A percentile compares a stretch with the other conserved stretches of the same genome.
These are phyloP conservation scores for Lodderomyces jiufengensis DNA, from an alignment of 1,139 yeast species.

Conservation along the genomic window DNA sequence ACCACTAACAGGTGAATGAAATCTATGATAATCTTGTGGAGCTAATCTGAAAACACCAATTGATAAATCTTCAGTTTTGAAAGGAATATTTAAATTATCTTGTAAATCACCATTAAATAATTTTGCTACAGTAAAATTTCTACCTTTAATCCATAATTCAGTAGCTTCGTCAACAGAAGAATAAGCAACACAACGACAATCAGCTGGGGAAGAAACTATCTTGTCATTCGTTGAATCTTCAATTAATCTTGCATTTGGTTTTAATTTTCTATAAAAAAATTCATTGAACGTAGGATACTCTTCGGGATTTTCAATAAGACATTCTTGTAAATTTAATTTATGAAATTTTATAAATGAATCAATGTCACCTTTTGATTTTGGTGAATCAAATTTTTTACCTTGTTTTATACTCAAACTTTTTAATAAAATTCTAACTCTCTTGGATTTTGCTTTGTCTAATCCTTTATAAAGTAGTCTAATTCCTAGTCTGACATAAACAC, in stretches of 20 bases:
- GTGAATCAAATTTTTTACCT: conserved; percentile 77
- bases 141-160: conserved; percentile 86
- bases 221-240: conserved; percentile 51
- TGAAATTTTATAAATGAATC: conserved; percentile 79
- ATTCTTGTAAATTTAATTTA: conserved; percentile 68
- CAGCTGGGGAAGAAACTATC: conserved; percentile 79
- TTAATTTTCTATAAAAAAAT: conserved; percentile 78
- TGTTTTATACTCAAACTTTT: conserved; percentile 71
- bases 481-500: conserved; percentile 82
- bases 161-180: conserved; percentile 61
- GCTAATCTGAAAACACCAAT: conserved; percentile 84
- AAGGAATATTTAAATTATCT: conserved; percentile 39
- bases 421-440: conserved; percentile 54
- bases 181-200: conserved; percentile 78
- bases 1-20: conserved; percentile 86
- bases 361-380: conserved; percentile 63
- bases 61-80: conserved; percentile 44
- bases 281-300: conserved; percentile 76
- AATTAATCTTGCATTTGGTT: conserved; percentile 64
- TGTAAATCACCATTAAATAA: conserved; percentile 59
- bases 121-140: conserved; percentile 65
- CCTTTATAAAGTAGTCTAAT: conserved; percentile 82
- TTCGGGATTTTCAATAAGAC: conserved; percentile 45
- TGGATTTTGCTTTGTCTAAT: conserved; percentile 51
- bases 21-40: conserved; percentile 95